These are phyloP conservation scores for Alternaria dauci DNA, from an alignment of 2,329 filamentous ascomycete species.

Conservation along the genomic window DNA sequence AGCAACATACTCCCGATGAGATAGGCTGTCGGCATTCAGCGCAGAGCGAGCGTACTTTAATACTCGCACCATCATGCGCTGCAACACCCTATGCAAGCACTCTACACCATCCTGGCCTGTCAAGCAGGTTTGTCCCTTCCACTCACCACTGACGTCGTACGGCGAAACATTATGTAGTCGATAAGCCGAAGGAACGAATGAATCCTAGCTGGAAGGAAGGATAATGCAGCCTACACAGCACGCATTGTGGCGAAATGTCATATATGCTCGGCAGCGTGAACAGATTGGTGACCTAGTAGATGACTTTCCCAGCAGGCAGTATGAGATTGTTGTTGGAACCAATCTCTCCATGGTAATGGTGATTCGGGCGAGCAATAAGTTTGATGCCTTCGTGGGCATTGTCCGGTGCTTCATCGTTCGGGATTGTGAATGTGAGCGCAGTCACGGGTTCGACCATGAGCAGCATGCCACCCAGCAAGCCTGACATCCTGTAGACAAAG, in stretches of 20 bases:
- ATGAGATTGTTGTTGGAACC: neutral
- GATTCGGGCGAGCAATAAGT: neutral
- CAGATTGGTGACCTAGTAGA: neutral
- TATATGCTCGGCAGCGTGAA: neutral
- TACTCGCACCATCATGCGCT: neutral
- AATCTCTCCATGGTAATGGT: neutral
- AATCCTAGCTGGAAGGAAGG: neutral
- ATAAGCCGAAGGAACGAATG: neutral
- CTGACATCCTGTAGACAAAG: neutral
- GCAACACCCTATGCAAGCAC: neutral
- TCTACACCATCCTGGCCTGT: slow-evolving; percentile 1
- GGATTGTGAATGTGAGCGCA: neutral
- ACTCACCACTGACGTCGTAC: neutral
- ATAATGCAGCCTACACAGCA: neutral
- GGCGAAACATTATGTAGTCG: neutral
- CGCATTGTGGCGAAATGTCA: neutral
- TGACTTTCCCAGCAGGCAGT: neutral
- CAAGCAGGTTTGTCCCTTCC: neutral
- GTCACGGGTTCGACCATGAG: slow-evolving; percentile 4
- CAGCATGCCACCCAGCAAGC: slow-evolving; percentile 1
- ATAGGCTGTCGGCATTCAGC: neutral
- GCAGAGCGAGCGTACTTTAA: neutral
- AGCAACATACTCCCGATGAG: slow-evolving; percentile 1
- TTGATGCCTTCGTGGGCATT: neutral
- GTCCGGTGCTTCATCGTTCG: slow-evolving; percentile 1